These are phyloP conservation scores for Endoconidiophora polonica DNA, from an alignment of 2,329 filamentous ascomycete genomes.

Conservation along the genomic window DNA sequence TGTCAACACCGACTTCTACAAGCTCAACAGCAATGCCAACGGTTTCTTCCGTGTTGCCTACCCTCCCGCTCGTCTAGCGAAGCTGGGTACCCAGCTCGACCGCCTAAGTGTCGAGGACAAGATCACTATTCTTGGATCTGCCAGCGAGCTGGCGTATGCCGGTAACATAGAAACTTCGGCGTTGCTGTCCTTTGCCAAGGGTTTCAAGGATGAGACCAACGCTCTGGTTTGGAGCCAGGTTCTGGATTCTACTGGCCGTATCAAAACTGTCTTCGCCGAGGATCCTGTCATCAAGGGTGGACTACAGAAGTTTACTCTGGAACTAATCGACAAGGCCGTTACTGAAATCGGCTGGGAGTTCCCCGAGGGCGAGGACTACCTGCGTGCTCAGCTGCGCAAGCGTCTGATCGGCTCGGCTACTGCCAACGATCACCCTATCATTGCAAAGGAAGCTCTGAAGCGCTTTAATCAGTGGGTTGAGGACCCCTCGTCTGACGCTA, in stretches of 20 bases:
- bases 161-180: slow-evolving; percentile 70
- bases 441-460: slow-evolving; percentile 55
- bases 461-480: slow-evolving; percentile 68
- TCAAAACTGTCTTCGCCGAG: slow-evolving; percentile 73
- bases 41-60: slow-evolving; percentile 91
- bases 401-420: slow-evolving; percentile 63
- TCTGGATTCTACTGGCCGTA: slow-evolving; percentile 53
- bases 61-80: slow-evolving; percentile 63
- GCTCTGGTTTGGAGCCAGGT: slow-evolving; percentile 85
- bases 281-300: slow-evolving; percentile 55
- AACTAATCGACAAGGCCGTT: slow-evolving; percentile 57
- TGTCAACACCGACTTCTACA: slow-evolving; percentile 71
- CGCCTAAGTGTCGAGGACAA: slow-evolving; percentile 73
- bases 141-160: slow-evolving; percentile 73
- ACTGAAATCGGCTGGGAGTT: slow-evolving; percentile 78
- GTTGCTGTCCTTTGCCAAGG: slow-evolving; percentile 67
- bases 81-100: slow-evolving; percentile 61
- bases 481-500: slow-evolving; percentile 47
- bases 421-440: slow-evolving; percentile 57
- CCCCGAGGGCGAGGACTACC: slow-evolving; percentile 59
- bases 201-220: slow-evolving; percentile 66
- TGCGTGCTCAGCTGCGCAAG: slow-evolving; percentile 67
- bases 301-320: slow-evolving; percentile 62
- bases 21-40: slow-evolving; percentile 76
- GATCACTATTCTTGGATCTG: slow-evolving; percentile 81